These are phyloP conservation scores for Camellia oleifera DNA, from an alignment of 179 eudicot genomes.

Conservation along the genomic window DNA sequence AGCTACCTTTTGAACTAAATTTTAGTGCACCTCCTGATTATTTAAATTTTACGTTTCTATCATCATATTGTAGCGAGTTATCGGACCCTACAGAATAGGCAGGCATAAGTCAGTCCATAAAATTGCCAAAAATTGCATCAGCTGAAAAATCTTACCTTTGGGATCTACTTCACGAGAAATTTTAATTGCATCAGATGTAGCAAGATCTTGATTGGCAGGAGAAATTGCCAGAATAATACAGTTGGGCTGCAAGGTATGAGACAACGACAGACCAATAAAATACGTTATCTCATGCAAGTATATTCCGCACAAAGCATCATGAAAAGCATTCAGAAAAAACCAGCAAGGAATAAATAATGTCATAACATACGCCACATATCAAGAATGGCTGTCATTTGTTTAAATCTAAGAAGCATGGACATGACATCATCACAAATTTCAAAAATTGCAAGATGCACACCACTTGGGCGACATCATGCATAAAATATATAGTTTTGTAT, in stretches of 20 bases:
- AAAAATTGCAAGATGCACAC: too few relatives aligned
- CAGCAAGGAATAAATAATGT: background rate
- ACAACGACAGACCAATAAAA: background rate
- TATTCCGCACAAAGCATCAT: background rate
- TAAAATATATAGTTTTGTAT: too few relatives aligned
- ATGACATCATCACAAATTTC: too few relatives aligned
- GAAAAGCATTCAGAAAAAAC: background rate
- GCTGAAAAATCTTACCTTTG: constrained; percentile 44
- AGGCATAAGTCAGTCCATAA: constrained; percentile 1
- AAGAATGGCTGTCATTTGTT: constrained; percentile 1
- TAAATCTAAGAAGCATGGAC: background rate
- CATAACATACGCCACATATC: background rate
- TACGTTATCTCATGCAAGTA: background rate
- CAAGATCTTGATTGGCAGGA: constrained; percentile 99
- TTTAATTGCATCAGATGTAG: constrained; percentile 98
- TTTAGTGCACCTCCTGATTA: background rate
- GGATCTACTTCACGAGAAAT: constrained; percentile 98
- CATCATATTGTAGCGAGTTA: constrained; percentile 7
- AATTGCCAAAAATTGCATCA: background rate
- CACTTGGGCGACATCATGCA: too few relatives aligned
- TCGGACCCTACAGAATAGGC: background rate
- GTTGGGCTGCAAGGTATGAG: constrained; percentile 70
- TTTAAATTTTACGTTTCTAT: background rate
- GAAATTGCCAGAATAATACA: constrained; percentile 92
- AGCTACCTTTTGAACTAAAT: background rate